These are phyloP conservation scores for Dryadomyces quercivorus DNA, from an alignment of 2,329 filamentous ascomycete genomes.

Conservation along the genomic window DNA sequence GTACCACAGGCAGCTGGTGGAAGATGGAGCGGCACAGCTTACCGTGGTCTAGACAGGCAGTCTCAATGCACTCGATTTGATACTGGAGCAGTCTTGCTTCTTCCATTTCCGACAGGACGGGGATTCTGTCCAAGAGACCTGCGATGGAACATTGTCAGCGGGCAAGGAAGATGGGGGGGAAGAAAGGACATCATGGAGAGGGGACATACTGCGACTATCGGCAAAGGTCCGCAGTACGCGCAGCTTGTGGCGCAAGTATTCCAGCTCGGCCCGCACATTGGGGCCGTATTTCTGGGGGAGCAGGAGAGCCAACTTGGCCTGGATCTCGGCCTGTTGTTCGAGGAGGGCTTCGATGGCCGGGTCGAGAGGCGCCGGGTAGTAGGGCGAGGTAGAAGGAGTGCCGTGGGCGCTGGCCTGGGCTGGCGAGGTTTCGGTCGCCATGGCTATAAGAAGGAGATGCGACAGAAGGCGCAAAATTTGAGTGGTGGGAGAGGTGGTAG, in stretches of 20 bases:
- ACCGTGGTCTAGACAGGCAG: slow-evolving; percentile 36
- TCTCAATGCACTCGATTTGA: slow-evolving; percentile 45
- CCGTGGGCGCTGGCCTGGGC: slow-evolving; percentile 3
- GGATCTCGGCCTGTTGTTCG: slow-evolving; percentile 40
- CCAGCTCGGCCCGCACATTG: slow-evolving; percentile 35
- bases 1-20: neutral
- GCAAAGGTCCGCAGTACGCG: slow-evolving; percentile 35
- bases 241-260: slow-evolving; percentile 44
- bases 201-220: slow-evolving; percentile 33
- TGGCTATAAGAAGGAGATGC: neutral
- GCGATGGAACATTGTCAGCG: slow-evolving; percentile 2
- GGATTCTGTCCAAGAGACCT: slow-evolving; percentile 28
- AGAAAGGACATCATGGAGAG: neutral
- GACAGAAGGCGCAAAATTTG: neutral
- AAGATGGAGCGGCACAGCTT: slow-evolving; percentile 11
- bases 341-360: slow-evolving; percentile 32
- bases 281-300: slow-evolving; percentile 34
- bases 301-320: slow-evolving; percentile 35
- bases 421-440: neutral
- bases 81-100: slow-evolving; percentile 46
- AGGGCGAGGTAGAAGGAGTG: slow-evolving; percentile 17
- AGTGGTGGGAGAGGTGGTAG: neutral
- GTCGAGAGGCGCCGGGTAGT: slow-evolving; percentile 26
- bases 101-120: slow-evolving; percentile 40
- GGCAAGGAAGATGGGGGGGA: slow-evolving; percentile 14